Evolutionary conservation across 2,329 filamentous ascomycete species (phyloP).

Genomic region (Stemphylium vesicarium): DNA sequence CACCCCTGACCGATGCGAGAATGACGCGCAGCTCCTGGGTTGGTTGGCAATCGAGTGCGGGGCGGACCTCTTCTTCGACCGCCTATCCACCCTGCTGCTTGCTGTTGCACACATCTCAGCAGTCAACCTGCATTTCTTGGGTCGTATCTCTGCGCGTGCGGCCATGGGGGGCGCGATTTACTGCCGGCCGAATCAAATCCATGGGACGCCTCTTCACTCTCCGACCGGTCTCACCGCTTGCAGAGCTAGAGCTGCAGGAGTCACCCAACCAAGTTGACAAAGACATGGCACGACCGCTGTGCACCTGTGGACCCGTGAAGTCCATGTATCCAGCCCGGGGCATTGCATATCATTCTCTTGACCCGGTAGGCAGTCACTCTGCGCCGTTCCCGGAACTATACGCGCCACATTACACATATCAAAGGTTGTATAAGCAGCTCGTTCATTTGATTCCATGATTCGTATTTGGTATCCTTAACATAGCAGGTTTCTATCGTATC

Average conservation of each 20-base stretch:
- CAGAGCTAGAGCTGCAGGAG: conserved; percentile 5
- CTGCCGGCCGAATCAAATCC: conserved; percentile 10
- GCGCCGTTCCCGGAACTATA: no score
- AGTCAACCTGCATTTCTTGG: no score
- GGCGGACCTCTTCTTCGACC: background rate
- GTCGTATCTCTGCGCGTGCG: background rate
- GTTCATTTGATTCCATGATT: no score
- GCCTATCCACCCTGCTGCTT: background rate
- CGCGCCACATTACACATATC: no score
- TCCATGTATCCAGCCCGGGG: background rate
- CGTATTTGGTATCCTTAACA: no score
- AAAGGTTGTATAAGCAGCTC: no score
- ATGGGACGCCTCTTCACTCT: conserved; percentile 3
- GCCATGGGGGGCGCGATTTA: background rate
- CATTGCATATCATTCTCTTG: no score
- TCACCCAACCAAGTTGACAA: conserved; percentile 1
- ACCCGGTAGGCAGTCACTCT: no score
- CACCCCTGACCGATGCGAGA: conserved; percentile 9
- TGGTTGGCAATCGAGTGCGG: background rate
- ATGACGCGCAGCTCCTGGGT: conserved; percentile 23
- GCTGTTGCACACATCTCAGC: no score
- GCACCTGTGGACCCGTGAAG: background rate
- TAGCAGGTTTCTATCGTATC: no score
- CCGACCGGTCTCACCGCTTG: conserved; percentile 9
- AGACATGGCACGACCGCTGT: conserved; percentile 2